Conservation (phyloP, 1,284 basidiomycete species). For the Volvariella surrecta region DNA sequence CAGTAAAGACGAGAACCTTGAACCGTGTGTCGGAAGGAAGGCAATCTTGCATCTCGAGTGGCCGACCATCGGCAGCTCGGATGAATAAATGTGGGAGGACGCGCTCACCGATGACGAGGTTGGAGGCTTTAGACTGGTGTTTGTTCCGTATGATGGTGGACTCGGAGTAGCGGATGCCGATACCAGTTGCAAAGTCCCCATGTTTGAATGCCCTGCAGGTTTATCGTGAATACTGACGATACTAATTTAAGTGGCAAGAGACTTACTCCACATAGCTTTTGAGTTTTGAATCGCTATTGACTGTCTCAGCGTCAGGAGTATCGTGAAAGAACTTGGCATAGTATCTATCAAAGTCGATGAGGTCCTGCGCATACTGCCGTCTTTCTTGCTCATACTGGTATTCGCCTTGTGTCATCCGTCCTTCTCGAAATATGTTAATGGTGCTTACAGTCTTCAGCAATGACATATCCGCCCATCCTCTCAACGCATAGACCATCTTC, state of each 20-base stretch:
- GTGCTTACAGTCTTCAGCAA: slow-evolving; percentile 66
- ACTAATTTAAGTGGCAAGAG: too few relatives aligned
- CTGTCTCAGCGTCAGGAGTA: slow-evolving; percentile 52
- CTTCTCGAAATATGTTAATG: too few relatives aligned
- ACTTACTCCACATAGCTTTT: slow-evolving; percentile 41
- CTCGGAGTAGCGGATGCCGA: slow-evolving; percentile 52
- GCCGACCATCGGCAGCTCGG: slow-evolving; percentile 54
- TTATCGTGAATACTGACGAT: slow-evolving; percentile 28
- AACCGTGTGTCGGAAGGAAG: slow-evolving; percentile 65
- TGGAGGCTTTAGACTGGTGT: slow-evolving; percentile 36
- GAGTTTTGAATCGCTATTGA: slow-evolving; percentile 57
- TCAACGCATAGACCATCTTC: slow-evolving; percentile 70
- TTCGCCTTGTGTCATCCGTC: too few relatives aligned
- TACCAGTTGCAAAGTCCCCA: slow-evolving; percentile 54
- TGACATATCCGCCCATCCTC: slow-evolving; percentile 56
- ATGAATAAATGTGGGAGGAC: slow-evolving; percentile 51
- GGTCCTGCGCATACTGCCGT: slow-evolving; percentile 67
- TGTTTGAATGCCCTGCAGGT: slow-evolving; percentile 54
- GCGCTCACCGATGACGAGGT: slow-evolving; percentile 50
- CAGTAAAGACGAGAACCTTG: slow-evolving; percentile 64
- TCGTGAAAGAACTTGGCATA: slow-evolving; percentile 72
- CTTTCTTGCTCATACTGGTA: slow-evolving; percentile 69
- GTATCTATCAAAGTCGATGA: slow-evolving; percentile 75
- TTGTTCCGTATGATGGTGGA: slow-evolving; percentile 39
- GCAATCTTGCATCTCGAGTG: slow-evolving; percentile 61